Base-by-base conservation (phyloP, 1,139 yeast species). In the Geotrichum bryndzae region DNA sequence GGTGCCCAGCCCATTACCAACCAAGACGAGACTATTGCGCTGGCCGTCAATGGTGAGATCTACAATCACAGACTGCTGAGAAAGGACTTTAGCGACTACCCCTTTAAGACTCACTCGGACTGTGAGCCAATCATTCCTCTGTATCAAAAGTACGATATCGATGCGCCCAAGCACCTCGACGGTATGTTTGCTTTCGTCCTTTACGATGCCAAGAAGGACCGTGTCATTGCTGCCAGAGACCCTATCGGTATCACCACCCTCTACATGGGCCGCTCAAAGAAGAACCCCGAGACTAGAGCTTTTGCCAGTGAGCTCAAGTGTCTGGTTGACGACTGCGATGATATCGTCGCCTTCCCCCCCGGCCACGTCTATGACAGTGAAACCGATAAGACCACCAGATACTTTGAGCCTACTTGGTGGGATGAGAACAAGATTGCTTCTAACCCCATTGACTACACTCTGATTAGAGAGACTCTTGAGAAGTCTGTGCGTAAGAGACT, bases 151-250 rank as follows among this genome's bases (percentile, higher is more conserved):
- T 87, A 90, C 75, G 99, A 82, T 71, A 77, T 84, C 62, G 98
- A 91, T 66, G 92, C 97, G 66, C 97, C 99, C 73, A 89, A 90
- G 75, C 73, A 90, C 75, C 82, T 94, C 72, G 99, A 94, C 75
- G 99, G 99, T 75, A 92, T 94, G 97, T 94, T 94, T 74, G 98
- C 97, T 53, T 94, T 90, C 82, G 96, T 87, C 51, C 79, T 94
- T 64, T 88, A 91, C 76, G 99, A 94, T 78, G 85, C 86, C 68
- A 78, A 84, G 73, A 80, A 82, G 65, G 97, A 94, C 78, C 84
- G 98, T 71, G 85, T 94, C 65, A 80, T 92, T 66, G 99, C 99
- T 67, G 97, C 99, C 58, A 85, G 99, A 79, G 99, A 94, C 76
- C 99, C 99, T 60, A 89, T 94, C 69, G 99, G 99, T 73, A 87